Percentiles rank a stretch among this genome's conserved stretches.
These are phyloP conservation scores for Syzygium jambos DNA, from an alignment of 345 rosid genomes.

Conservation along the genomic window DNA sequence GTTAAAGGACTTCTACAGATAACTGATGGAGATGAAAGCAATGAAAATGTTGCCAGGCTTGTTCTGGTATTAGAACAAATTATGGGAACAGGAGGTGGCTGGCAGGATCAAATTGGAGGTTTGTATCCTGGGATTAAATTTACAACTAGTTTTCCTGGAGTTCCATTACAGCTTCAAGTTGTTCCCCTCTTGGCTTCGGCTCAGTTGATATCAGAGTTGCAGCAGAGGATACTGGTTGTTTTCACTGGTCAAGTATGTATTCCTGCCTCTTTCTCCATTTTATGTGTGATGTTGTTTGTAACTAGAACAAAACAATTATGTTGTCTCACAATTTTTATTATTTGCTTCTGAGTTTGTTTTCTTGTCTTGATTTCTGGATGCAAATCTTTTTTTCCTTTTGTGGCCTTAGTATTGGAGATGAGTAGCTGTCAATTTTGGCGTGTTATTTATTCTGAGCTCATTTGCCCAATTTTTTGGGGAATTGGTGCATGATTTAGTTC, in stretches of 20 bases:
- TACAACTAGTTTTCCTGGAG: slow-evolving; percentile 86
- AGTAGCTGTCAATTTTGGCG: not conserved
- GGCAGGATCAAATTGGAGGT: slow-evolving; percentile 99
- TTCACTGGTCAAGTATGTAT: slow-evolving; percentile 90
- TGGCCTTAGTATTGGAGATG: not conserved
- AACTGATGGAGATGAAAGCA: slow-evolving; percentile 61
- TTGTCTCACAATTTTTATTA: not conserved
- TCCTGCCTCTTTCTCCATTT: not conserved
- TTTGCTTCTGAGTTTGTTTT: not conserved
- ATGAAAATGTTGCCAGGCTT: slow-evolving; percentile 81
- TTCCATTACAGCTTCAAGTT: slow-evolving; percentile 87
- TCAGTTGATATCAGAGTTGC: slow-evolving; percentile 53
- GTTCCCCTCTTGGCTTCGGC: slow-evolving; percentile 64
- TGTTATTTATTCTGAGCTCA: not conserved
- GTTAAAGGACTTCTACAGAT: slow-evolving; percentile 84
- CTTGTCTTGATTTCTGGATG: not conserved
- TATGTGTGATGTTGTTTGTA: not conserved
- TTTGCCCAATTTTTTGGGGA: not conserved
- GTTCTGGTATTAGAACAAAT: slow-evolving; percentile 89
- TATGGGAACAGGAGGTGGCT: slow-evolving; percentile 99
- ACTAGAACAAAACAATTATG: not conserved
- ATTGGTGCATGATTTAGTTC: not conserved
- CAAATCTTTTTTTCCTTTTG: not conserved
- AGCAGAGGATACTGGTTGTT: slow-evolving; percentile 72
- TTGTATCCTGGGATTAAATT: slow-evolving; percentile 82